These are phyloP conservation scores for Lepiota venenata DNA, from an alignment of 768 basidiomycete species.

Conservation along the genomic window DNA sequence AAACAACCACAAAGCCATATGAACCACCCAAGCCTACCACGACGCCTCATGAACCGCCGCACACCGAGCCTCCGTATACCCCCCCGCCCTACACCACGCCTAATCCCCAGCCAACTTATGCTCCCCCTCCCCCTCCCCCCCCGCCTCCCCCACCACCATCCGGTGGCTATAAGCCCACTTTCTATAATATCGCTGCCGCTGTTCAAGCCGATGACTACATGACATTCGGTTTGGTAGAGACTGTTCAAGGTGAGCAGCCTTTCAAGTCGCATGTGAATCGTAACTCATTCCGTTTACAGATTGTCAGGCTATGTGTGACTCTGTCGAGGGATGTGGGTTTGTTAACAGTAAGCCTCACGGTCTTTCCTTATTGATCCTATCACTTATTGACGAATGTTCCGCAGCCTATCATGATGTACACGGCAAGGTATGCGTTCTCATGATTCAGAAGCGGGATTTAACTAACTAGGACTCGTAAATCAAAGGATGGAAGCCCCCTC, in stretches of 20 bases:
- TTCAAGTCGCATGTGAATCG: background rate
- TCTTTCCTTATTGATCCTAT: background rate
- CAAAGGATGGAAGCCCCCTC: slow-evolving; percentile 37
- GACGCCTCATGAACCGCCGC: no score
- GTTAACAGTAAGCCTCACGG: slow-evolving; percentile 34
- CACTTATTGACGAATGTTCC: background rate
- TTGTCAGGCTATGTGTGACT: slow-evolving; percentile 43
- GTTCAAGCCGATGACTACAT: slow-evolving; percentile 38
- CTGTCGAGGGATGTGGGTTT: slow-evolving; percentile 36
- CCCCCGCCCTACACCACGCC: background rate
- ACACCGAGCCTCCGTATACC: no score
- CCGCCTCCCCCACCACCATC: slow-evolving; percentile 17
- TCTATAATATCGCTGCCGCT: slow-evolving; percentile 38
- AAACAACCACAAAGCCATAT: background rate
- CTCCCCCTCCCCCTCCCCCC: slow-evolving; percentile 2
- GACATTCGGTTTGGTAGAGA: slow-evolving; percentile 44
- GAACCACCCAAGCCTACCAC: no score
- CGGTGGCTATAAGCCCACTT: slow-evolving; percentile 35
- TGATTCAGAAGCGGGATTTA: background rate
- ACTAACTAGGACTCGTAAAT: slow-evolving; percentile 7
- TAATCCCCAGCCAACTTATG: slow-evolving; percentile 1
- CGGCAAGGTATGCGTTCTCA: slow-evolving; percentile 30
- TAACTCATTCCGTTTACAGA: slow-evolving; percentile 21
- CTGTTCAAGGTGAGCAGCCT: slow-evolving; percentile 30
- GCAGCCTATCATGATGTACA: slow-evolving; percentile 45